Evolutionary conservation across 179 eudicot species (phyloP), one percentile per base, ranked within the genome.

Genomic region (Heliamphora pulchella): DNA sequence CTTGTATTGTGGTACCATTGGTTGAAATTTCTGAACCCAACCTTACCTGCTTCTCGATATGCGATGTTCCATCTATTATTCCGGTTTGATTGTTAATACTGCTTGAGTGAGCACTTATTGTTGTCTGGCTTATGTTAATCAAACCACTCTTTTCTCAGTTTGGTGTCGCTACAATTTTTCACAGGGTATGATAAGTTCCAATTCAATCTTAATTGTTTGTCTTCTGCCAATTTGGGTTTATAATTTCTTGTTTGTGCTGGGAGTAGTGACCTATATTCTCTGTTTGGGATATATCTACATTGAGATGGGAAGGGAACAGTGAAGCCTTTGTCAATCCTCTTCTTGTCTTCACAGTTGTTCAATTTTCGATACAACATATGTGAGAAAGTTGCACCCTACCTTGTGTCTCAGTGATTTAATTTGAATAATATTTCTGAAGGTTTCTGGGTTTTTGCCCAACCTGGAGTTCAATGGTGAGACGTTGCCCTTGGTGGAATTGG

Each of bases 391-490:
- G 86, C 83, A 85, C 78, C 70, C 84, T 85, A 79, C 87, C 82
- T 81, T 80, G 83, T 87, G 89, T 86, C 83, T 79, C 65, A 79
- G 71, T 86, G 74, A 85, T 86, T 90, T 90, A 91, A 88, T 91
- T 88, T 86, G 87, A 85, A 88, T 92, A 89, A 78, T 92, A 89
- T 92, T 91, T 87, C 86, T 92, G 97, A 92, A 92, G 97, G 96
- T 91, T 91, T 84, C 84, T 87, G 87, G 92, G 96, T 89, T 82
- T 87, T 89, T 92, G 94, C 94, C 91, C 90, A 87, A 87, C 93
- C 92, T 88, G 94, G 90, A 84, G 93, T 93, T 89, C 92, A 86
- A 79, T 90, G 97, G 93, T 93, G 97, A 86, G 97, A 88, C 86
- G 92, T 87, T 91, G 89, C 90, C 97, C 93, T 85, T 92, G 97